Evolutionary conservation across 1,284 basidiomycete species (phyloP).

Genomic region (Earliella scabrosa): DNA sequence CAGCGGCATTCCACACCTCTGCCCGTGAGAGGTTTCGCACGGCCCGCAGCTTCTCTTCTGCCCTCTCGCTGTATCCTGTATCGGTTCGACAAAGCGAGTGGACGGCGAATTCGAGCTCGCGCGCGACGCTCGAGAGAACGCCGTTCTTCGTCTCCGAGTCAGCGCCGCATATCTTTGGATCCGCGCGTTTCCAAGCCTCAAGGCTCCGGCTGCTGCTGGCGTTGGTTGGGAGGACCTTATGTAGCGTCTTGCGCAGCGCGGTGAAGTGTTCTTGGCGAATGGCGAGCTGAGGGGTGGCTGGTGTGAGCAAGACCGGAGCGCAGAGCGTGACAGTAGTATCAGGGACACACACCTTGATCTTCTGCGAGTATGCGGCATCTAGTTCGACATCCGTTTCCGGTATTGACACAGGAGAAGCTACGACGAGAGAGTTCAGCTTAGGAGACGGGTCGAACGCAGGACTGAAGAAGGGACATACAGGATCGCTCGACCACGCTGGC

Average conservation of each 20-base stretch:
- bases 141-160: slow-evolving; percentile 5
- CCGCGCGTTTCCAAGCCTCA: neutral
- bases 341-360: slow-evolving; percentile 53
- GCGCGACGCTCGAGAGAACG: slow-evolving; percentile 41
- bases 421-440: neutral
- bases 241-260: slow-evolving; percentile 39
- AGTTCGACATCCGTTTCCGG: slow-evolving; percentile 51
- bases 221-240: slow-evolving; percentile 35
- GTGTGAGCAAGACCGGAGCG: neutral
- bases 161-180: neutral
- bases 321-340: neutral
- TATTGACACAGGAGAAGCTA: slow-evolving; percentile 37
- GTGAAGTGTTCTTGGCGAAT: slow-evolving; percentile 37
- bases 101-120: slow-evolving; percentile 48
- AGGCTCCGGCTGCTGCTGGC: neutral
- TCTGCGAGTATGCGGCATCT: slow-evolving; percentile 61
- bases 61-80: slow-evolving; percentile 47
- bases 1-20: slow-evolving; percentile 30
- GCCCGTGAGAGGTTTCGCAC: slow-evolving; percentile 36
- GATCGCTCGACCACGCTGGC: neutral
- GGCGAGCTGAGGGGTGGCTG: slow-evolving; percentile 28
- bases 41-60: slow-evolving; percentile 33
- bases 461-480: neutral
- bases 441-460: neutral
- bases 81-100: slow-evolving; percentile 49